Evolutionary conservation across 345 rosid species (phyloP).

Genomic region (Lepidium sativum): DNA sequence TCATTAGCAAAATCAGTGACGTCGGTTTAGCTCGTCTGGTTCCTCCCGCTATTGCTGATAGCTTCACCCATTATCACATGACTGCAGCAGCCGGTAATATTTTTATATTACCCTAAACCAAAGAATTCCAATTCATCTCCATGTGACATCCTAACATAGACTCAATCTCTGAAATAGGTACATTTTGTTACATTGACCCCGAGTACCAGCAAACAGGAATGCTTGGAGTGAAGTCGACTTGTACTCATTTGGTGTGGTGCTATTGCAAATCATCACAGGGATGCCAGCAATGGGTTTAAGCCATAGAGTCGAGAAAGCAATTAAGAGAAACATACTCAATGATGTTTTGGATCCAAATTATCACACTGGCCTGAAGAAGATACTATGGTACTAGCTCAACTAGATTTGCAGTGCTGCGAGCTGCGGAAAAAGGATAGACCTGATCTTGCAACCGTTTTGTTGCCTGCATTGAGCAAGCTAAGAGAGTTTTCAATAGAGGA

Average conservation of each 20-base stretch:
- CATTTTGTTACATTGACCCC: conserved; percentile 81
- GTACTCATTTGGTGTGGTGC: conserved; percentile 69
- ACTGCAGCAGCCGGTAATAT: conserved; percentile 69
- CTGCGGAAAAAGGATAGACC: conserved; percentile 77
- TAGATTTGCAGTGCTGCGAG: conserved; percentile 73
- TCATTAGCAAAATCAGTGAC: conserved; percentile 60
- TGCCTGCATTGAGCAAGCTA: conserved; percentile 57
- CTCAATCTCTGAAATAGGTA: conserved; percentile 24
- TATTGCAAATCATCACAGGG: conserved; percentile 68
- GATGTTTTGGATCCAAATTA: conserved; percentile 56
- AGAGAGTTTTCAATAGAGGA: conserved; percentile 32
- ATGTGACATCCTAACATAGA: conserved; percentile 2
- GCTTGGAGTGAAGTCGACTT: conserved; percentile 85
- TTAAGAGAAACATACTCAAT: conserved; percentile 39
- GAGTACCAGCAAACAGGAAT: conserved; percentile 85
- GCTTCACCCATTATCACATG: conserved; percentile 38
- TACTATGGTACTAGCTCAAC: conserved; percentile 45
- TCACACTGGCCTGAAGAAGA: conserved; percentile 72
- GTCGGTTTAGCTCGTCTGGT: conserved; percentile 76
- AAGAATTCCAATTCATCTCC: neutral
- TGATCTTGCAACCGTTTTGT: conserved; percentile 47
- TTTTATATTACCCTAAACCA: neutral
- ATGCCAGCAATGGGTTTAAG: conserved; percentile 65
- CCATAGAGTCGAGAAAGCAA: conserved; percentile 50
- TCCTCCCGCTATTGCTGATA: conserved; percentile 44